Evolutionary conservation across 495 filamentous ascomycete genomes (phyloP), one percentile per base, ranked within the genome.

Genomic region (Viridothelium virens): DNA sequence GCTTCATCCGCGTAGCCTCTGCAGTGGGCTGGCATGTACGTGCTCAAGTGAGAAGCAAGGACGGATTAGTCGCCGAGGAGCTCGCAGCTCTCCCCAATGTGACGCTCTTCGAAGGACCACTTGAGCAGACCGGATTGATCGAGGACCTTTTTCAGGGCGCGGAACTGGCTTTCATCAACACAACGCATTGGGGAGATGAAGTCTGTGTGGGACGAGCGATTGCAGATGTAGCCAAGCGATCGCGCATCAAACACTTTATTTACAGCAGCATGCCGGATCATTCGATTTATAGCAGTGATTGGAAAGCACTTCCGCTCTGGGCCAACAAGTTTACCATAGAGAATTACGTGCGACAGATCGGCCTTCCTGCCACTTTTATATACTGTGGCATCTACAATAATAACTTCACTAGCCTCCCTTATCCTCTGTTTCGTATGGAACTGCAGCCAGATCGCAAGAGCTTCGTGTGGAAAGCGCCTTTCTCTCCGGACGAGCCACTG

Each of bases 361-460:
- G 85, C 2, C 78, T 97, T 7, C 90, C 92, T 0, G 85, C 91
- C 1, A 97, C 93, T 7, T 97, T 96, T 69, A 86, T 97, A 68
- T 97, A 97, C 74, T 89, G 91, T 38, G 94, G 94, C 48, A 96
- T 96, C 70, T 98, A 97, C 80, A 96, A 97, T 78, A 97, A 98
- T 77, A 98, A 98, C 76, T 98, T 98, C 79, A 97, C 92, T 10
- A 91, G 88, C 66, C 82, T 97, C 36, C 89, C 87, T 0, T 97
- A 96, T 75, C 94, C 94, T 2, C 81, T 98, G 7, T 96, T 96
- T 78, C 90, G 91, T 76, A 96, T 96, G 89, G 90, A 95, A 72
- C 77, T 94, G 36, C 84, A 89, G 73, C 74, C 78, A 0, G 90
- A 96, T 70, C 66, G 68, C 33, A 91, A 89, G 3, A 90, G 89